Evolutionary conservation across 202 grass and related monocot genomes (phyloP).

Genomic region (Zoysia matrella): DNA sequence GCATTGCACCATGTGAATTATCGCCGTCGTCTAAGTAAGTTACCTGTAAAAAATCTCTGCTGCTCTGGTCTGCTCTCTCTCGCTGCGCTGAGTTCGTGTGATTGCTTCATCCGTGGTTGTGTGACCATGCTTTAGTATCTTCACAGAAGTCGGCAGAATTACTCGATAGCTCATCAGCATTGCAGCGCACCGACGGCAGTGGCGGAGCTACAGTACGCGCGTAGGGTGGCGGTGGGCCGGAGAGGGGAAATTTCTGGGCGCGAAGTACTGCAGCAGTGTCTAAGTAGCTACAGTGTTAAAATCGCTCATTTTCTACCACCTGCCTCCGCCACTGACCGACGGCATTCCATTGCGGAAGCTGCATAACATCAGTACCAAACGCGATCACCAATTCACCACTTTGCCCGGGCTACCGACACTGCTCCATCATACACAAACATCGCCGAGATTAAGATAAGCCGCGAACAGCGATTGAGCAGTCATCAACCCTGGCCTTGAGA

Average conservation of each 20-base stretch:
- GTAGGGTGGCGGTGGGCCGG: too few relatives aligned
- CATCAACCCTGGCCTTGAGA: background rate
- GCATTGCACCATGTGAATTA: constrained; percentile 9
- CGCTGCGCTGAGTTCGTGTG: background rate
- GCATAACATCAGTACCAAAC: background rate
- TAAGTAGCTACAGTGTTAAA: too few relatives aligned
- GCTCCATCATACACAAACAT: too few relatives aligned
- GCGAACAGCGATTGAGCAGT: background rate
- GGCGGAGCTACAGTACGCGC: background rate
- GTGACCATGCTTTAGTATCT: background rate
- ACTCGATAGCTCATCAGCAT: background rate
- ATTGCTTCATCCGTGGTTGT: background rate
- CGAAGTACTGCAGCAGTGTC: too few relatives aligned
- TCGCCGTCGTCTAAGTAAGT: constrained; percentile 1
- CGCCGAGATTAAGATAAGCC: background rate
- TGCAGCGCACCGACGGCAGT: too few relatives aligned
- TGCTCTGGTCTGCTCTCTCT: background rate
- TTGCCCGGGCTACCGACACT: background rate
- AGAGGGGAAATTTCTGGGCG: too few relatives aligned
- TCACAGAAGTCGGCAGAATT: background rate
- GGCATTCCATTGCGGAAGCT: too few relatives aligned
- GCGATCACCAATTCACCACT: background rate
- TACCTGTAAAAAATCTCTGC: background rate
- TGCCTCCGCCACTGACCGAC: too few relatives aligned
- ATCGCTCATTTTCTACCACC: too few relatives aligned